phyloP scores from a whole-genome alignment of 176 grass and related monocot species.

The Luzula sylvatica region DNA sequence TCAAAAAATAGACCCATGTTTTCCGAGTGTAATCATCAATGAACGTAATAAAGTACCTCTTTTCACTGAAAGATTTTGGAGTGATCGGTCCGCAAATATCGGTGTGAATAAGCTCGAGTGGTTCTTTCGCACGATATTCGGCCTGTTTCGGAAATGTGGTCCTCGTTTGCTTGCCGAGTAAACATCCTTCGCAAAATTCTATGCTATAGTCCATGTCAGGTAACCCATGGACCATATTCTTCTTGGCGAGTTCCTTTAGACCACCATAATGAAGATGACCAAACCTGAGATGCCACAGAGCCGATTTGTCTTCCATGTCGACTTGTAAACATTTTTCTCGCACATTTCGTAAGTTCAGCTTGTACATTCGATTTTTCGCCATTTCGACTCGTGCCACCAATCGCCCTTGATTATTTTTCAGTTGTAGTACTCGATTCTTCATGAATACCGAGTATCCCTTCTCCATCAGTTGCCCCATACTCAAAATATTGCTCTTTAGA shows the following conservation, averaged over 20 bases:
- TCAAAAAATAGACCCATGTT: not conserved
- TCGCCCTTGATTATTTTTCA: not conserved
- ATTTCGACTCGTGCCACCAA: not conserved
- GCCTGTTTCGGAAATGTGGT: too few species aligned
- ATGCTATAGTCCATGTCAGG: too few species aligned
- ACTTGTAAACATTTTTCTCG: not conserved
- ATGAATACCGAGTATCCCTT: not conserved
- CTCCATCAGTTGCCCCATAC: slow-evolving; percentile 4
- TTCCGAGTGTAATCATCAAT: not conserved
- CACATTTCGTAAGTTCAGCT: not conserved
- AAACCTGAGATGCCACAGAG: not conserved
- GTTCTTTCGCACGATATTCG: too few species aligned
- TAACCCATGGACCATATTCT: not conserved
- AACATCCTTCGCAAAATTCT: not conserved
- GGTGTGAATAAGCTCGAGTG: too few species aligned
- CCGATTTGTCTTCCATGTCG: not conserved
- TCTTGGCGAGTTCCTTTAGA: not conserved
- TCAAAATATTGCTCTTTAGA: slow-evolving; percentile 13
- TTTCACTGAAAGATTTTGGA: too few species aligned
- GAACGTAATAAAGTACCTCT: too few species aligned
- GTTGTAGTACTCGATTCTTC: not conserved
- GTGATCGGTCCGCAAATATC: too few species aligned
- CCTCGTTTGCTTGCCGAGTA: not conserved
- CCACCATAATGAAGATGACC: not conserved
- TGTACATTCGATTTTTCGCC: not conserved